Evolutionary conservation across 805 yeast genomes (phyloP).

Genomic region (Candida sakaeoensis): DNA sequence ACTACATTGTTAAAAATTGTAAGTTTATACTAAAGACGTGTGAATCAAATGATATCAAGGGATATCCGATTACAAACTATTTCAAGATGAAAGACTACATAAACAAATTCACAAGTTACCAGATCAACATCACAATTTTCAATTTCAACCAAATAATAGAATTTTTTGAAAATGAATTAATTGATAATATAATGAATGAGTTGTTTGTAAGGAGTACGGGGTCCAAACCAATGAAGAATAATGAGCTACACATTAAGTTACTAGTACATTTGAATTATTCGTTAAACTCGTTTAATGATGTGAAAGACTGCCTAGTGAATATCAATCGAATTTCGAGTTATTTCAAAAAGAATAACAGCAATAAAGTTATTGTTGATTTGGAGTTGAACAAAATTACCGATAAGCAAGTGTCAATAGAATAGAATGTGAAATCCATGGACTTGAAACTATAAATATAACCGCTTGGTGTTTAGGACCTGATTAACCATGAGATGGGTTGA

Average conservation of each 20-base stretch:
- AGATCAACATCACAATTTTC: slow-evolving; percentile 7
- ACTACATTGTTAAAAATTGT: slow-evolving; percentile 3
- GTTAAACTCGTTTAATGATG: slow-evolving; percentile 10
- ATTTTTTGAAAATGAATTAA: slow-evolving; percentile 2
- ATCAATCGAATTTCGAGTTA: slow-evolving; percentile 8
- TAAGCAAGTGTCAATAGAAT: background rate
- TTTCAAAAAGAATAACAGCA: slow-evolving; percentile 5
- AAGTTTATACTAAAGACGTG: slow-evolving; percentile 1
- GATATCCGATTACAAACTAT: slow-evolving; percentile 1
- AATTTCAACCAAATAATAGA: slow-evolving; percentile 7
- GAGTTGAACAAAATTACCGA: slow-evolving; percentile 1
- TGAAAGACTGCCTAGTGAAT: slow-evolving; percentile 11
- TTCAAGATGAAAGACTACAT: slow-evolving; percentile 5
- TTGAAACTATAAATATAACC: too few species aligned
- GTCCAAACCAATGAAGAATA: background rate
- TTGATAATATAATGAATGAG: background rate
- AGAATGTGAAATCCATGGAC: too few species aligned
- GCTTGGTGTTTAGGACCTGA: too few species aligned
- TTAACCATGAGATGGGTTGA: too few species aligned
- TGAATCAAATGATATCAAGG: background rate
- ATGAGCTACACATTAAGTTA: slow-evolving; percentile 3
- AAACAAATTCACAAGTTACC: slow-evolving; percentile 5
- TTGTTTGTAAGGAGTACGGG: slow-evolving; percentile 2
- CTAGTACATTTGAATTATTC: slow-evolving; percentile 10
- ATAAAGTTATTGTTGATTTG: slow-evolving; percentile 8